These are phyloP conservation scores for Microdochium trichocladiopsis DNA, from an alignment of 2,329 filamentous ascomycete species.

Conservation along the genomic window DNA sequence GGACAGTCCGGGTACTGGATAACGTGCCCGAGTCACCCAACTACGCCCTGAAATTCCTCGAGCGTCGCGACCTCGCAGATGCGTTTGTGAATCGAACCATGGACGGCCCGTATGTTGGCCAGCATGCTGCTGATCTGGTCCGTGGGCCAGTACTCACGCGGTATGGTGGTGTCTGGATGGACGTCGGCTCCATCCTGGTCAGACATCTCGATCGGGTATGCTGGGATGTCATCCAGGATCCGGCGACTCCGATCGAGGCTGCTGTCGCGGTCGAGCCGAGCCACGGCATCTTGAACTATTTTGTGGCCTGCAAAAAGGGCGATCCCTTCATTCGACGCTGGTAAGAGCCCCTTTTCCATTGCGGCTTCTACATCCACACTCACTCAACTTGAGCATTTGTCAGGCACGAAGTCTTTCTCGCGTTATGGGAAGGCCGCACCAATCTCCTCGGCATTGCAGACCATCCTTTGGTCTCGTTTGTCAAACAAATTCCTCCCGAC, in stretches of 20 bases:
- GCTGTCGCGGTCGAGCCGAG: slow-evolving; percentile 16
- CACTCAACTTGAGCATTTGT: too few species aligned
- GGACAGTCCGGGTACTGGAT: slow-evolving; percentile 33
- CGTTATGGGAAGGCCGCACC: slow-evolving; percentile 18
- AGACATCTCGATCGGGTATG: slow-evolving; percentile 27
- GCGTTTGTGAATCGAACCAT: slow-evolving; percentile 28
- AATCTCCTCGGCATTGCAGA: slow-evolving; percentile 15
- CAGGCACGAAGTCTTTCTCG: slow-evolving; percentile 26
- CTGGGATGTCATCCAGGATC: slow-evolving; percentile 27
- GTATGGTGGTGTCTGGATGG: slow-evolving; percentile 32
- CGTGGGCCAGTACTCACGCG: slow-evolving; percentile 27
- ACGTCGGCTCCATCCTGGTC: slow-evolving; percentile 30
- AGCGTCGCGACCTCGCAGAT: slow-evolving; percentile 19
- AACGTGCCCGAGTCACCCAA: slow-evolving; percentile 25
- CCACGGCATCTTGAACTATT: slow-evolving; percentile 24
- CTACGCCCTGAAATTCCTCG: slow-evolving; percentile 26
- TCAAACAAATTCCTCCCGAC: slow-evolving; percentile 14
- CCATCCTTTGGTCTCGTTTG: slow-evolving; percentile 18
- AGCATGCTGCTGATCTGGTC: slow-evolving; percentile 33
- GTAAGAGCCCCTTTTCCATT: too few species aligned
- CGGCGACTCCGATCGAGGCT: slow-evolving; percentile 20
- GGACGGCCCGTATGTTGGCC: slow-evolving; percentile 29
- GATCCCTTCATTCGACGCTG: slow-evolving; percentile 29
- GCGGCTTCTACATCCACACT: too few species aligned
- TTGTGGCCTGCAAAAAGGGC: slow-evolving; percentile 27